Evolutionary conservation across 768 basidiomycete species (phyloP), one percentile per base, ranked within the genome.

Genomic region (Sutorius australiensis): DNA sequence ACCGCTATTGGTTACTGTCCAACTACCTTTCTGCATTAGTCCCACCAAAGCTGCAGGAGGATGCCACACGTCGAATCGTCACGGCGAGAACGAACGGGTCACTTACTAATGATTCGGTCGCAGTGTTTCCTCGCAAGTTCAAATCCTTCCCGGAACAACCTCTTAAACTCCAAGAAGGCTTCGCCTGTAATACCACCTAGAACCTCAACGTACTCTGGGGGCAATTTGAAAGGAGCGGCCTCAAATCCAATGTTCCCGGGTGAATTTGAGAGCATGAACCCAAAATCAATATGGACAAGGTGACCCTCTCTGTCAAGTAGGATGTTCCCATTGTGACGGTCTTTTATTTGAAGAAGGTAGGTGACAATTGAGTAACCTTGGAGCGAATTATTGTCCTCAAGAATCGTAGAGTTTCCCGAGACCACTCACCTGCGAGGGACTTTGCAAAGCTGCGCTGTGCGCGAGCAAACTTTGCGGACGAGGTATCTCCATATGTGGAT

Each of bases 181-280:
- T 84, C 76, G 28, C 85, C 80, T 46, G 87, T 78, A 38, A 89
- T 73, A 3, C 95, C 95, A 9, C 97, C 97, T 30, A 99, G 77
- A 28, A 99, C 90, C 61, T 98, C 95, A 48, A 99, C 79, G 70
- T 99, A 99, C 70, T 99, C 97, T 48, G 87, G 77, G 8, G 94
- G 86, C 12, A 98, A 73, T 69, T 99, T 99, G 80, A 99, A 99
- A 1, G 97, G 97, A 2, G 97, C 95, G n/a, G 95, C 95, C 73
- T 99, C 97, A 68, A 99, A 98, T 27, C 95, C 91, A 57, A 99
- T 89, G 67, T 95, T 95, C 17, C 95, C 95, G 0, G 97, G 97
- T 1, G 95, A 93, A 69, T 98, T 98, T 39, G 89, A 89, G 32
- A 98, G 79, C 79, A 98, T 95, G 75, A 98, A 98, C 2, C 97